Evolutionary conservation across 495 filamentous ascomycete genomes (phyloP).

Genomic region (Clavariopsis aquatica): DNA sequence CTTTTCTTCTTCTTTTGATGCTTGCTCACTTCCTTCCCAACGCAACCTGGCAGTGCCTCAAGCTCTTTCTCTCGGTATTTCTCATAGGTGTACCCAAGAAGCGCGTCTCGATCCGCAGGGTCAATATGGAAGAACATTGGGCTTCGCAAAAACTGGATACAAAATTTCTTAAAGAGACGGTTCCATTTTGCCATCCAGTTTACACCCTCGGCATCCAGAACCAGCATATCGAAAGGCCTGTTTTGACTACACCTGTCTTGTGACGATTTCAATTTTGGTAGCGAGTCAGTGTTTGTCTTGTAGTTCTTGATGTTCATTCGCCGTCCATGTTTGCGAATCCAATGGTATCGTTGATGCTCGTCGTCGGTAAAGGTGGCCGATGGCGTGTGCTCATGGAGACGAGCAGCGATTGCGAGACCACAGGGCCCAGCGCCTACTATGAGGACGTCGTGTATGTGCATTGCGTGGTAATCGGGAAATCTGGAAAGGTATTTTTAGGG

Average conservation of each 20-base stretch:
- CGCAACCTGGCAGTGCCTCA: slow-evolving; percentile 60
- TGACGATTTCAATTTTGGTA: slow-evolving; percentile 12
- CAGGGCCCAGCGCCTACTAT: slow-evolving; percentile 67
- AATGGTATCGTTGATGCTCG: slow-evolving; percentile 65
- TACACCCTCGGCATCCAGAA: slow-evolving; percentile 56
- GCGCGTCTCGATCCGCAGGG: slow-evolving; percentile 62
- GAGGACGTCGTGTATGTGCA: slow-evolving; percentile 55
- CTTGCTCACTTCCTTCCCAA: slow-evolving; percentile 66
- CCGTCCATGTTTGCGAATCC: slow-evolving; percentile 58
- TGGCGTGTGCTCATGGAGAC: slow-evolving; percentile 61
- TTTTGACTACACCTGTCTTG: background rate
- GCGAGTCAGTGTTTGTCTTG: slow-evolving; percentile 38
- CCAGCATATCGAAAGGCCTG: slow-evolving; percentile 33
- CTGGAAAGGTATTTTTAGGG: background rate
- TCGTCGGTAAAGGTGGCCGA: slow-evolving; percentile 67
- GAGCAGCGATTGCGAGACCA: slow-evolving; percentile 61
- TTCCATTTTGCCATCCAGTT: slow-evolving; percentile 63
- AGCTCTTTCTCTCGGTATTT: slow-evolving; percentile 54
- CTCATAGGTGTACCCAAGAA: slow-evolving; percentile 60
- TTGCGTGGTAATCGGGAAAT: background rate
- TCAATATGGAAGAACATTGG: slow-evolving; percentile 71
- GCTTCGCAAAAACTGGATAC: slow-evolving; percentile 62
- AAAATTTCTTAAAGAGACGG: slow-evolving; percentile 55
- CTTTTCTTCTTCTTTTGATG: slow-evolving; percentile 68
- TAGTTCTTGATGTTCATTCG: slow-evolving; percentile 48